phyloP scores from a whole-genome alignment of 108 stramenopile species.

The Cyclotella distinguenda region DNA sequence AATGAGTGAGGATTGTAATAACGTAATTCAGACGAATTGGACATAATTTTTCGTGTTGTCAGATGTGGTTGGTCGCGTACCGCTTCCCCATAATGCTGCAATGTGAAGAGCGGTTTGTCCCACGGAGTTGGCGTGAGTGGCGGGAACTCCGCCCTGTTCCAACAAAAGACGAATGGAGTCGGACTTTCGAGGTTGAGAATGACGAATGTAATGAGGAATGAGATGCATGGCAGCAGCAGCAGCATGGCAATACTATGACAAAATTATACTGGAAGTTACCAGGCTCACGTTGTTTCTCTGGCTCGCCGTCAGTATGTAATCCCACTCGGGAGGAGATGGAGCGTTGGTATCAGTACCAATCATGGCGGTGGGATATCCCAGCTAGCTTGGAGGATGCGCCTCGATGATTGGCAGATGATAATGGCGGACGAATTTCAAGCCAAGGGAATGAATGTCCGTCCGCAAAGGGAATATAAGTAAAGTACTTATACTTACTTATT shows the following conservation, averaged over 20 bases:
- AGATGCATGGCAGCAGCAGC: too few relatives aligned
- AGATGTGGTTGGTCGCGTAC: conserved; percentile 12
- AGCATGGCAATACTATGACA: not conserved
- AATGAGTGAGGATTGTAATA: not conserved
- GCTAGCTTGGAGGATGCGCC: too few relatives aligned
- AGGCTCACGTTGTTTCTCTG: conserved; percentile 54
- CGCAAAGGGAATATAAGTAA: too few relatives aligned
- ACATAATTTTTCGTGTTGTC: too few relatives aligned
- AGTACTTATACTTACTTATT: too few relatives aligned
- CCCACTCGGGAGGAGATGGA: conserved; percentile 54
- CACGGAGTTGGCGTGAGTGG: conserved; percentile 63
- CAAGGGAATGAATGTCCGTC: too few relatives aligned
- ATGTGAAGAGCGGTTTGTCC: conserved; percentile 78
- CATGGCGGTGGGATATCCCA: too few relatives aligned
- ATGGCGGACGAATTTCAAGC: too few relatives aligned
- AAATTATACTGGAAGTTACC: not conserved
- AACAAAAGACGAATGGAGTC: conserved; percentile 41
- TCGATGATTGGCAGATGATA: too few relatives aligned
- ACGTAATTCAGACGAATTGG: not conserved
- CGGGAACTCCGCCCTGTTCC: conserved; percentile 40
- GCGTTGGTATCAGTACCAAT: too few relatives aligned
- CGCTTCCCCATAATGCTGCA: conserved; percentile 69
- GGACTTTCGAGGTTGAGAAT: not conserved
- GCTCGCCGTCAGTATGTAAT: conserved; percentile 55
- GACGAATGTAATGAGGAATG: not conserved